A percentile compares a stretch with the other conserved stretches of the same genome.
phyloP scores from a whole-genome alignment of 2,329 filamentous ascomycete genomes.

The Fusarium coffeatum region DNA sequence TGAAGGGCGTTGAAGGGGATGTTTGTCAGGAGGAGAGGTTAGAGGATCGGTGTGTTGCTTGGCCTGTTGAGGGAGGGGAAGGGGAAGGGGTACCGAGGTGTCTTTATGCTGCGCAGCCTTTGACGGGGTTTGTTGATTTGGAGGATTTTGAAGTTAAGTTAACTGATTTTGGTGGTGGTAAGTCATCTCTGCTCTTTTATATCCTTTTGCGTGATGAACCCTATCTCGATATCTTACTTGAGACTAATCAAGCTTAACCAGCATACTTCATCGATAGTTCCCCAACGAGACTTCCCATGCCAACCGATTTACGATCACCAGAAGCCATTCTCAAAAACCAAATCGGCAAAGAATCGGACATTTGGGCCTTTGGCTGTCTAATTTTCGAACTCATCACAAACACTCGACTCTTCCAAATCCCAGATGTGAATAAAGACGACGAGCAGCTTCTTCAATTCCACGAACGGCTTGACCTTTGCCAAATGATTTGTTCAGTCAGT shows the following conservation, averaged over 20 bases:
- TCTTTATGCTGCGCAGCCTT: neutral
- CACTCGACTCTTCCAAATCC: neutral
- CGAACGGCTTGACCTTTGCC: neutral
- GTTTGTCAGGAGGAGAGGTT: neutral
- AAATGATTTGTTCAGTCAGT: fast-evolving
- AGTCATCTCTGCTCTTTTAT: neutral
- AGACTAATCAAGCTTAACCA: neutral
- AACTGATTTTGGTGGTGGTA: neutral
- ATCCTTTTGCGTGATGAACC: fast-evolving
- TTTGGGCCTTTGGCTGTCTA: neutral
- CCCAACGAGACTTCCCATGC: neutral
- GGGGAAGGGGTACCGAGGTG: fast-evolving
- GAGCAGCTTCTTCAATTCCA: neutral
- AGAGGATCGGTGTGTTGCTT: neutral
- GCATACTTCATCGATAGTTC: neutral
- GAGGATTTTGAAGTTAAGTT: fast-evolving
- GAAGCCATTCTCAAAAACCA: neutral
- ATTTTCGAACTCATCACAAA: neutral
- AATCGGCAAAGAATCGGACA: fast-evolving
- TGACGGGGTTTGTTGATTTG: neutral
- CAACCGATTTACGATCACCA: neutral
- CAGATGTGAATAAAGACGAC: neutral
- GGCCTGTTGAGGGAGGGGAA: neutral
- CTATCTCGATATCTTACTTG: fast-evolving
- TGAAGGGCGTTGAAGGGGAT: fast-evolving